Evolutionary conservation across 257 asterid genomes (phyloP).

Genomic region (Rhazya stricta): DNA sequence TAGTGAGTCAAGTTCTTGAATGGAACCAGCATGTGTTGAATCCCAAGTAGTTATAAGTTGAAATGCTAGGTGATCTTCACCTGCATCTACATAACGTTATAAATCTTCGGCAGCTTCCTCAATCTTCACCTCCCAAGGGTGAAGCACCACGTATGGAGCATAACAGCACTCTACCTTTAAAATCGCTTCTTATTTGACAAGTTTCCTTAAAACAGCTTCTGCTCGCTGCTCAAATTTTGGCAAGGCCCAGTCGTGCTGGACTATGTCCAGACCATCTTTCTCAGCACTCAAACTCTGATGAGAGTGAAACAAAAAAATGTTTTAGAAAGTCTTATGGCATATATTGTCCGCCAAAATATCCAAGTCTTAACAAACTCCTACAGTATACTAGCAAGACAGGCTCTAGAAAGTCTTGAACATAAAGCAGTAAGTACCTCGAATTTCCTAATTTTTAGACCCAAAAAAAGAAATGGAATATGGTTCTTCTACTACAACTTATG

Average conservation of each 20-base stretch:
- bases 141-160: neutral
- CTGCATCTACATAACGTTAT: neutral
- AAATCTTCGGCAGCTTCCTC: constrained; percentile 4
- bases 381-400: neutral
- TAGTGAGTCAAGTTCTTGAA: neutral
- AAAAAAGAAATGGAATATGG: too few species aligned
- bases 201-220: constrained; percentile 69
- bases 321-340: too few species aligned
- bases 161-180: neutral
- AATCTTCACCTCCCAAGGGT: neutral
- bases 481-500: neutral
- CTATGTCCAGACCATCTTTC: constrained; percentile 69
- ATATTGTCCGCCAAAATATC: neutral
- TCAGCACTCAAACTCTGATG: constrained; percentile 84
- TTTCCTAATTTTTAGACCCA: neutral
- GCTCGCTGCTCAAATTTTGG: constrained; percentile 92
- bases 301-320: constrained; percentile 15
- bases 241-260: constrained; percentile 88
- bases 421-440: neutral
- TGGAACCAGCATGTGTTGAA: neutral
- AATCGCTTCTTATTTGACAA: constrained; percentile 30
- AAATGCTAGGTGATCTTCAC: neutral
- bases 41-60: neutral
- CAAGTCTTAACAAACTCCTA: neutral
- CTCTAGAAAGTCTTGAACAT: neutral